These are phyloP conservation scores for Trebouxia gelatinosa DNA, from an alignment of 163 green algal species.

Conservation along the genomic window DNA sequence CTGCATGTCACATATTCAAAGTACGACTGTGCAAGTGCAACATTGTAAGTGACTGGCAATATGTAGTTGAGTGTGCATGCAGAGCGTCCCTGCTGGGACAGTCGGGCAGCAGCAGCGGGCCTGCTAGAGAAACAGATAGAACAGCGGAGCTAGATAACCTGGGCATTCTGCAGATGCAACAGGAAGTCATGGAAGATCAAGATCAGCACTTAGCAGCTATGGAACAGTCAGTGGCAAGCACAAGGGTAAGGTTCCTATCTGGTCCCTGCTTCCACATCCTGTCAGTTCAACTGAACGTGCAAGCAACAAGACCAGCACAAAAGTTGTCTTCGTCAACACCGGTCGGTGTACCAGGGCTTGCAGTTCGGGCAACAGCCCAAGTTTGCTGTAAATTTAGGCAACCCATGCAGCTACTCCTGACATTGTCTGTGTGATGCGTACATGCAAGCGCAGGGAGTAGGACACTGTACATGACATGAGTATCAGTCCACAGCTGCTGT, in stretches of 20 bases:
- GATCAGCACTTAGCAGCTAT: conserved; percentile 79
- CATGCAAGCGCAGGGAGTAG: too few relatives aligned
- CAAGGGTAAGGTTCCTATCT: conserved; percentile 60
- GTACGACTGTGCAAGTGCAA: background rate
- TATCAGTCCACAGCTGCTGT: too few relatives aligned
- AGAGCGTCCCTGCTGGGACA: conserved; percentile 52
- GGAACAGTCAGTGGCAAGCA: conserved; percentile 72
- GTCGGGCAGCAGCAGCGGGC: conserved; percentile 30
- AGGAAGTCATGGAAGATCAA: conserved; percentile 76
- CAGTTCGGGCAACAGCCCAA: too few relatives aligned
- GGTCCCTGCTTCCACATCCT: too few relatives aligned
- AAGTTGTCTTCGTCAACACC: too few relatives aligned
- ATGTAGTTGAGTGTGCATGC: background rate
- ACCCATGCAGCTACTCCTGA: too few relatives aligned
- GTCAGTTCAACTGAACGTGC: too few relatives aligned
- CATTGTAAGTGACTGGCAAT: background rate
- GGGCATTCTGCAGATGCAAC: conserved; percentile 78
- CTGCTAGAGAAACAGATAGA: conserved; percentile 66
- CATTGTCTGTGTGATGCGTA: too few relatives aligned
- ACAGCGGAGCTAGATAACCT: conserved; percentile 77
- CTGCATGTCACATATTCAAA: background rate
- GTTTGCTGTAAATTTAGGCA: too few relatives aligned
- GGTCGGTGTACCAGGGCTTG: too few relatives aligned
- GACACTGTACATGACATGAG: too few relatives aligned
- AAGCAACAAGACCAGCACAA: too few relatives aligned